These are phyloP conservation scores for Dissophora ornata DNA, from an alignment of 192 early-diverging fungal species.

Conservation along the genomic window DNA sequence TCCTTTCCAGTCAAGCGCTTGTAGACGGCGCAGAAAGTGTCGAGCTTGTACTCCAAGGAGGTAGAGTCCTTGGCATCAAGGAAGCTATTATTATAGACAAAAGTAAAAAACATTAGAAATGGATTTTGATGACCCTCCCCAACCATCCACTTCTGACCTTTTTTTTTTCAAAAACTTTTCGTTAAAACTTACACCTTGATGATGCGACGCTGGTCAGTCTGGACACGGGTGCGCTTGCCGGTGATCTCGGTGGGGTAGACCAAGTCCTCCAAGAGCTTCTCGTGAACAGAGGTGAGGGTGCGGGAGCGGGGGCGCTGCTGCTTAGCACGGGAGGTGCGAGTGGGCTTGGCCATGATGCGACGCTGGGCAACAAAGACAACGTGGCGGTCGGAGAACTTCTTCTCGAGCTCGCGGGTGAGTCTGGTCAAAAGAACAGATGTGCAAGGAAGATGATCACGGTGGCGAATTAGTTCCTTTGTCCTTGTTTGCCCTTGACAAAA, in stretches of 20 bases:
- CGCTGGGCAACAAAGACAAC: constrained; percentile 93
- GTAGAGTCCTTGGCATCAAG: constrained; percentile 99
- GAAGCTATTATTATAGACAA: constrained; percentile 63
- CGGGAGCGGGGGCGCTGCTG: constrained; percentile 96
- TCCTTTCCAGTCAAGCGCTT: constrained; percentile 98
- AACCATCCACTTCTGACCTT: too few relatives aligned
- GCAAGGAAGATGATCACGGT: not conserved
- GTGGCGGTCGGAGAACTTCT: constrained; percentile 99
- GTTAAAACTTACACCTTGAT: constrained; percentile 85
- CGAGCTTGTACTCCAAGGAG: constrained; percentile 98
- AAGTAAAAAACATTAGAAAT: not conserved
- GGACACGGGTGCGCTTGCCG: constrained; percentile 97
- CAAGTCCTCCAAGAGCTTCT: constrained; percentile 96
- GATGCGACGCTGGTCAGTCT: constrained; percentile 92
- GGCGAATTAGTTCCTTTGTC: not conserved
- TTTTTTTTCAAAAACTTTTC: too few relatives aligned
- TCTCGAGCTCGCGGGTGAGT: constrained; percentile 99
- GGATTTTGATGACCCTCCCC: too few relatives aligned
- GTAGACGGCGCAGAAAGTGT: constrained; percentile 98
- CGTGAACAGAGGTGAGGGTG: constrained; percentile 96
- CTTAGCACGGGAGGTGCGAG: constrained; percentile 87
- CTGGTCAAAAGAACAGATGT: constrained; percentile 8
- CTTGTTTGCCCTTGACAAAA: too few relatives aligned
- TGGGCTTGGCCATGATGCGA: constrained; percentile 94
- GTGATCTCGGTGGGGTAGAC: constrained; percentile 99